phyloP scores from a whole-genome alignment of 495 filamentous ascomycete genomes.

The Hypomontagnella monticulosa region DNA sequence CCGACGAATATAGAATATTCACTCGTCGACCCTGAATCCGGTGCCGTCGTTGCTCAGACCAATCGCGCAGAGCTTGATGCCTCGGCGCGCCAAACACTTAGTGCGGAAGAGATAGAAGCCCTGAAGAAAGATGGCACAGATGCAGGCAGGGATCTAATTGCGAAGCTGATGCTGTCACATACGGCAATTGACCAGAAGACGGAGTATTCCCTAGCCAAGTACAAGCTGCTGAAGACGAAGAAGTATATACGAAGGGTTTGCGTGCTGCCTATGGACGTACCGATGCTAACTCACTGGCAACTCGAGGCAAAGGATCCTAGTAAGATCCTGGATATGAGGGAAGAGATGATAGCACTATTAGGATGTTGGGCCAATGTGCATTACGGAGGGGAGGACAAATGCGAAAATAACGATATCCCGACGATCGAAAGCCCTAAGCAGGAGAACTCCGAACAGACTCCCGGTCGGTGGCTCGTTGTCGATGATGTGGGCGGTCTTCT shows the following conservation, averaged over 20 bases:
- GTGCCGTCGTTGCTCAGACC: conserved; percentile 74
- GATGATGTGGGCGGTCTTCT: conserved; percentile 91
- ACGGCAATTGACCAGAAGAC: conserved; percentile 92
- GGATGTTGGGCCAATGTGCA: conserved; percentile 64
- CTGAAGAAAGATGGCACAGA: conserved; percentile 81
- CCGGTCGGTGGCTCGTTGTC: conserved; percentile 78
- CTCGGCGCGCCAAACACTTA: conserved; percentile 80
- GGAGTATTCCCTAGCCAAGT: conserved; percentile 90
- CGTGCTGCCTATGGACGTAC: conserved; percentile 81
- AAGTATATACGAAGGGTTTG: conserved; percentile 93
- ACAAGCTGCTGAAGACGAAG: conserved; percentile 89
- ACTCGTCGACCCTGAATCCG: conserved; percentile 56
- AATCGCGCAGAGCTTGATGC: conserved; percentile 85
- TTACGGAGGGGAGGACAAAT: conserved; percentile 53
- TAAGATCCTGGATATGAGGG: conserved; percentile 87
- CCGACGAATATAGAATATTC: conserved; percentile 50
- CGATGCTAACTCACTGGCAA: conserved; percentile 74
- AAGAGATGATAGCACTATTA: conserved; percentile 80
- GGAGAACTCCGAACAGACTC: conserved; percentile 20
- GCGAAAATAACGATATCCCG: conserved; percentile 43
- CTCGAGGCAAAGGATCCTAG: conserved; percentile 77
- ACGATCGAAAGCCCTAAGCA: conserved; percentile 5
- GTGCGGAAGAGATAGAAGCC: conserved; percentile 87
- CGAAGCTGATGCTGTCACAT: conserved; percentile 85
- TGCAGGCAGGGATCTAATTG: conserved; percentile 87